A percentile compares a stretch with the other conserved stretches of the same genome.
Conservation (phyloP, 2,329 filamentous ascomycete genomes). For the Aschersonia sp. region DNA sequence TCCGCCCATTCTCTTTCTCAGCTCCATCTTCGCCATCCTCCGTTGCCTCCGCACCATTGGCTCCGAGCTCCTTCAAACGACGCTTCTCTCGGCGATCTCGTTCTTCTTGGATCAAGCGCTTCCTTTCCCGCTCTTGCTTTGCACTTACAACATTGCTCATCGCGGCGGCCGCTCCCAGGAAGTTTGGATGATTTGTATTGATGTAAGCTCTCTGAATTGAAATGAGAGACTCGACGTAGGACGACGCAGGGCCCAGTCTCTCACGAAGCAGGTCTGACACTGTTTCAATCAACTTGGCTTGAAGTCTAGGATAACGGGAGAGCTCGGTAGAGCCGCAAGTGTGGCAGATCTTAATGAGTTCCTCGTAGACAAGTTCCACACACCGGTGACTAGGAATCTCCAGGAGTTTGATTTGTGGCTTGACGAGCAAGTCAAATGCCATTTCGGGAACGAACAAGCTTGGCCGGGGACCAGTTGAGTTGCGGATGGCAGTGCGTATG, state of each 20-base stretch:
- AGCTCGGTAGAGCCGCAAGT: constrained; percentile 94
- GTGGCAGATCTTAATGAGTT: constrained; percentile 98
- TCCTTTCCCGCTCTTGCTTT: constrained; percentile 88
- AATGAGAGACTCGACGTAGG: constrained; percentile 91
- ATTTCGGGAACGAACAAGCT: constrained; percentile 96
- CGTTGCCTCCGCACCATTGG: constrained; percentile 62
- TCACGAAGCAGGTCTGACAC: constrained; percentile 92
- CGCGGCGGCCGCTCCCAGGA: constrained; percentile 86
- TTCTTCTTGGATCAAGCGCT: constrained; percentile 65
- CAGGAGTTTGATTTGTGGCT: constrained; percentile 94
- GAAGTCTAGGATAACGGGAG: constrained; percentile 77
- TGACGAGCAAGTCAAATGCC: constrained; percentile 92
- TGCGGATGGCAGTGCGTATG: constrained; percentile 92
- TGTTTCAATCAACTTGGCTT: constrained; percentile 94
- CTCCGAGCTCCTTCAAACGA: constrained; percentile 67
- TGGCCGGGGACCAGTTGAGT: constrained; percentile 88
- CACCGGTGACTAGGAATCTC: constrained; percentile 92
- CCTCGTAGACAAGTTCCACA: constrained; percentile 95
- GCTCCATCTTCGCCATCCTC: constrained; percentile 46
- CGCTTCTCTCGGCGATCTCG: constrained; percentile 72
- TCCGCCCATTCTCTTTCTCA: constrained; percentile 34
- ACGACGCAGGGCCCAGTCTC: constrained; percentile 74
- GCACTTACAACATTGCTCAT: constrained; percentile 95
- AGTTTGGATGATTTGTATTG: constrained; percentile 98
- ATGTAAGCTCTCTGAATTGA: constrained; percentile 97